A percentile compares a stretch with the other conserved stretches of the same genome.
Evolutionary conservation across 371 early-diverging fungal genomes (phyloP).

Genomic region (Syncephalis fuscata): DNA sequence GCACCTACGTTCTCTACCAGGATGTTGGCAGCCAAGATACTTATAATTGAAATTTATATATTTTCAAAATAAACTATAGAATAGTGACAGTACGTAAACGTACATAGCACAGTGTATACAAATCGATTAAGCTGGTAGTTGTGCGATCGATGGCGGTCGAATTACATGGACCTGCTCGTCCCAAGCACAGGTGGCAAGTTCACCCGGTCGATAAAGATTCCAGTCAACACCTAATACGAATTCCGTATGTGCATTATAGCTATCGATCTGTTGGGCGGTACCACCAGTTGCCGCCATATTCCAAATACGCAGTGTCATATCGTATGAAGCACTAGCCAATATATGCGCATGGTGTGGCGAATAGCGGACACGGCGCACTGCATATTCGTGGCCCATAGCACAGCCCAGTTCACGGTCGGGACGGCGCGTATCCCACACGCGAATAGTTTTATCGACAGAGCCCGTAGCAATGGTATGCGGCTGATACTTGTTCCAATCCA

Average conservation of each 20-base stretch:
- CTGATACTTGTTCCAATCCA: conserved; percentile 94
- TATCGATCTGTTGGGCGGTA: conserved; percentile 31
- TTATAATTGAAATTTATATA: conserved; percentile 3
- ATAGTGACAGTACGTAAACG: too few relatives aligned
- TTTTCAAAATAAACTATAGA: too few relatives aligned
- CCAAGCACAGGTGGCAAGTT: conserved; percentile 87
- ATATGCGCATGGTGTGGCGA: conserved; percentile 74
- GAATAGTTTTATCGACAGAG: conserved; percentile 71
- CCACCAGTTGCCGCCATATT: conserved; percentile 38
- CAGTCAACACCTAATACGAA: conserved; percentile 91
- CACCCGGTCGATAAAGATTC: conserved; percentile 64
- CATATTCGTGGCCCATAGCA: conserved; percentile 76
- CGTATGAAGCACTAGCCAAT: conserved; percentile 70
- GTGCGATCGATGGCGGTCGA: too few relatives aligned
- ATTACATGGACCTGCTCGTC: conserved; percentile 63
- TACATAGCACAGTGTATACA: too few relatives aligned
- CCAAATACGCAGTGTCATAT: conserved; percentile 91
- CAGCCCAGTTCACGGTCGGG: conserved; percentile 45
- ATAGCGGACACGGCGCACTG: conserved; percentile 75
- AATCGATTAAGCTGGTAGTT: too few relatives aligned
- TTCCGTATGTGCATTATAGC: conserved; percentile 75
- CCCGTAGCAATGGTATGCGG: conserved; percentile 53
- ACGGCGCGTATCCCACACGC: conserved; percentile 80
- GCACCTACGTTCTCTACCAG: conserved; percentile 6
- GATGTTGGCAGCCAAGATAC: conserved; percentile 4